Percentiles rank a stretch among this genome's conserved stretches.
These are phyloP conservation scores for Phlebiopsis flavidoalba DNA, from an alignment of 768 basidiomycete genomes.

Conservation along the genomic window DNA sequence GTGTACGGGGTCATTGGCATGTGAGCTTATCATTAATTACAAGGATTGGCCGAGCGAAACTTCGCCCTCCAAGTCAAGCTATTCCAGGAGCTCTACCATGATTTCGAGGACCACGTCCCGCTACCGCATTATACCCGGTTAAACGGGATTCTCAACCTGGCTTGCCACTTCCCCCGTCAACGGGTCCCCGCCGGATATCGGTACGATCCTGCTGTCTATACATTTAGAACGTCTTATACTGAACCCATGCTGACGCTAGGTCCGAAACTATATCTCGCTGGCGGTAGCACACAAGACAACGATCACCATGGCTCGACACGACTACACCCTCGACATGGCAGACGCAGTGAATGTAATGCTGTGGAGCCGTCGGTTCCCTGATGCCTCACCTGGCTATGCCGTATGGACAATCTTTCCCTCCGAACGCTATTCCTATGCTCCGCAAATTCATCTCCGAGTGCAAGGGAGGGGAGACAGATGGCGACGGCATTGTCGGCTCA, in stretches of 20 bases:
- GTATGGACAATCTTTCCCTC: slow-evolving; percentile 90
- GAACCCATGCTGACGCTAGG: slow-evolving; percentile 35
- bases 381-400: slow-evolving; percentile 67
- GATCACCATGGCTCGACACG: slow-evolving; percentile 83
- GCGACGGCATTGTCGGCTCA: too few species aligned
- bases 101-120: slow-evolving; percentile 79
- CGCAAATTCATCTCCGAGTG: too few species aligned
- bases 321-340: slow-evolving; percentile 92
- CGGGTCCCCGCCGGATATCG: slow-evolving; percentile 73
- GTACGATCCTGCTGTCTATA: slow-evolving; percentile 32
- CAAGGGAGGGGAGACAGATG: too few species aligned
- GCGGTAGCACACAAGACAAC: slow-evolving; percentile 58
- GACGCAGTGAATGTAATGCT: slow-evolving; percentile 92
- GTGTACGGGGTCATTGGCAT: too few species aligned
- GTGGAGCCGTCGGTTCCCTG: slow-evolving; percentile 53
- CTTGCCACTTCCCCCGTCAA: slow-evolving; percentile 85
- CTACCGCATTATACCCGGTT: slow-evolving; percentile 84
- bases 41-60: slow-evolving; percentile 93
- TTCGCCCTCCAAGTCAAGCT: slow-evolving; percentile 77
- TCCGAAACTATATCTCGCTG: slow-evolving; percentile 94
- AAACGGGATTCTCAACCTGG: slow-evolving; percentile 85
- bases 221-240: neutral
- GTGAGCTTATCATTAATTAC: slow-evolving; percentile 1
- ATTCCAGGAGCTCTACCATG: slow-evolving; percentile 83
- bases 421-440: slow-evolving; percentile 22